These are phyloP conservation scores for Rhipidocladum racemiflorum DNA, from an alignment of 176 grass and related monocot genomes.

Conservation along the genomic window DNA sequence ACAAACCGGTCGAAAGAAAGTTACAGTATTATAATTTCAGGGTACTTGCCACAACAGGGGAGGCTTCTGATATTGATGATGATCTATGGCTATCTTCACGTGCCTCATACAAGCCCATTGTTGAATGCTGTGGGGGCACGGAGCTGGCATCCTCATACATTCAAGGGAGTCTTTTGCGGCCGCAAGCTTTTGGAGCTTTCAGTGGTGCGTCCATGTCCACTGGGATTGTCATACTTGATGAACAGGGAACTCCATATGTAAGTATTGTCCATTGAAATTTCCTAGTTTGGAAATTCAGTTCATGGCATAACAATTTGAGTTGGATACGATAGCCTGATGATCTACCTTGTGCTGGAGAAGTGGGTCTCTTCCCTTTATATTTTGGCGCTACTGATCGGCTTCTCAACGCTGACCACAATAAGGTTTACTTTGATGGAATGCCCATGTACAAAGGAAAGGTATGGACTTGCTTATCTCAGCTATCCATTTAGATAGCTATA, in stretches of 20 bases:
- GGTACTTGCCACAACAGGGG: conserved; percentile 68
- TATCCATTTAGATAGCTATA: neutral
- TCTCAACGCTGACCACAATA: conserved; percentile 81
- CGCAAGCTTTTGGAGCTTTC: conserved; percentile 81
- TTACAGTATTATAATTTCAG: conserved; percentile 40
- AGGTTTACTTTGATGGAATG: conserved; percentile 97
- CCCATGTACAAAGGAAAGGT: conserved; percentile 82
- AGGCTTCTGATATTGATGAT: conserved; percentile 94
- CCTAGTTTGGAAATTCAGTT: conserved; percentile 1
- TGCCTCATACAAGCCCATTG: conserved; percentile 72
- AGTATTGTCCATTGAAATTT: conserved; percentile 35
- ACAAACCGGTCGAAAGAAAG: neutral
- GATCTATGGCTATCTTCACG: conserved; percentile 79
- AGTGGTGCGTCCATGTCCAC: conserved; percentile 76
- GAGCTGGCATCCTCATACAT: conserved; percentile 87
- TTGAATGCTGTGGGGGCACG: conserved; percentile 89
- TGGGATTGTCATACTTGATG: conserved; percentile 82
- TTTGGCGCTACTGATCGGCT: conserved; percentile 68
- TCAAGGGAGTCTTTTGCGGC: conserved; percentile 69
- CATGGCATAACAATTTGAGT: conserved; percentile 19
- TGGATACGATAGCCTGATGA: conserved; percentile 63
- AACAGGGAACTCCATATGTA: conserved; percentile 82
- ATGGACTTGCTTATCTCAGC: conserved; percentile 25
- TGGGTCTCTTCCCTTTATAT: conserved; percentile 81
- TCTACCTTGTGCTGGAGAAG: conserved; percentile 83